Evolutionary conservation across 768 basidiomycete genomes (phyloP).

Genomic region (Cystobasidium ongulense): DNA sequence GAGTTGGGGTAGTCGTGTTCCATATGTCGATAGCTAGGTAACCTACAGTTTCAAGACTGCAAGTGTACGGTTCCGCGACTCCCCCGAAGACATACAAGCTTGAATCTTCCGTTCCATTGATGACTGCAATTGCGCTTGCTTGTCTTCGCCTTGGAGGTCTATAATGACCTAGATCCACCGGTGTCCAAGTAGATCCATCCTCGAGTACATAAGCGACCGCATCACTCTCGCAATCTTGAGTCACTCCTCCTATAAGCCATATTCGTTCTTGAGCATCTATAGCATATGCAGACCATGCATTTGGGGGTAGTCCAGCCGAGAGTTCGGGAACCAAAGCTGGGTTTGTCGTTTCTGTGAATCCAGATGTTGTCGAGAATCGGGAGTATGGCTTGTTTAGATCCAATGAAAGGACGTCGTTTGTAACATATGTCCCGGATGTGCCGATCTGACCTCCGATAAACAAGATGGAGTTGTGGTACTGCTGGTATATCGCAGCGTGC

Average conservation of each 20-base stretch:
- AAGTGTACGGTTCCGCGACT: slow-evolving; percentile 39
- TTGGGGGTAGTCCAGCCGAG: background rate
- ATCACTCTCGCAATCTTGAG: slow-evolving; percentile 29
- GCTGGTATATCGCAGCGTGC: slow-evolving; percentile 35
- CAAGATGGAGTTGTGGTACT: slow-evolving; percentile 21
- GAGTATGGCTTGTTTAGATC: slow-evolving; percentile 25
- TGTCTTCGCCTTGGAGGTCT: slow-evolving; percentile 37
- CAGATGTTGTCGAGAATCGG: background rate
- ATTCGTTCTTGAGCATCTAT: background rate
- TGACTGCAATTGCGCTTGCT: slow-evolving; percentile 29
- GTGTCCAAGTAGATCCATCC: background rate
- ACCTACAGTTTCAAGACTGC: slow-evolving; percentile 36
- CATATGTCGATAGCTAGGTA: slow-evolving; percentile 39
- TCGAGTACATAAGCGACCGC: slow-evolving; percentile 8
- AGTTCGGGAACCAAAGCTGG: background rate
- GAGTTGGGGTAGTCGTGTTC: background rate
- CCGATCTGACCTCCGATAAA: slow-evolving; percentile 37
- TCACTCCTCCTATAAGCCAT: slow-evolving; percentile 37
- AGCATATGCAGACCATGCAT: slow-evolving; percentile 30
- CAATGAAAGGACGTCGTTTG: slow-evolving; percentile 34
- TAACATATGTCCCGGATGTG: slow-evolving; percentile 25
- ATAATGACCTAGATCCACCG: background rate
- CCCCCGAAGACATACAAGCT: slow-evolving; percentile 39
- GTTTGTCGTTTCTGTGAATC: slow-evolving; percentile 32
- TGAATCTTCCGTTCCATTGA: slow-evolving; percentile 17